Percentiles rank a stretch among this genome's conserved stretches.
Evolutionary conservation across 371 early-diverging fungal species (phyloP).

Genomic region (Mucor velutinosus): DNA sequence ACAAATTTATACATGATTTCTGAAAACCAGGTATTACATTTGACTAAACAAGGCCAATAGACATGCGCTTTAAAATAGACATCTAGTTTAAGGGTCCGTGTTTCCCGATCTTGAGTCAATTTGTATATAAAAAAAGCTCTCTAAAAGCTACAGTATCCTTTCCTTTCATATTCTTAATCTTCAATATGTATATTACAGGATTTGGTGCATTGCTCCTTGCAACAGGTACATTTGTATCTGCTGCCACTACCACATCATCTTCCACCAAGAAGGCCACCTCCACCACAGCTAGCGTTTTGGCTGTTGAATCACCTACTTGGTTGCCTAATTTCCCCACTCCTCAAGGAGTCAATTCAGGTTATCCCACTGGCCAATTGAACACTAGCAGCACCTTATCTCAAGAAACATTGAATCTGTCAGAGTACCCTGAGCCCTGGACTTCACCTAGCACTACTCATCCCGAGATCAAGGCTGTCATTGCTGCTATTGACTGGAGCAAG

Average conservation of each 20-base stretch:
- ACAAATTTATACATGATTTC: background rate
- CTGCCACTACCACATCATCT: slow-evolving; percentile 20
- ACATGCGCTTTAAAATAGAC: slow-evolving; percentile 2
- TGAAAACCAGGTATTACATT: background rate
- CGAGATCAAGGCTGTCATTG: slow-evolving; percentile 42
- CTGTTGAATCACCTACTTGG: slow-evolving; percentile 48
- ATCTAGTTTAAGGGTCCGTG: background rate
- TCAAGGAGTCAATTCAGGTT: slow-evolving; percentile 31
- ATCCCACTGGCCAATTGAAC: slow-evolving; percentile 35
- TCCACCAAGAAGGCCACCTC: slow-evolving; percentile 1
- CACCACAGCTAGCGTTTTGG: slow-evolving; percentile 23
- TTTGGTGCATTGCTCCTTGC: slow-evolving; percentile 30
- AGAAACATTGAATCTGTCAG: slow-evolving; percentile 21
- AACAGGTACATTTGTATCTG: slow-evolving; percentile 30
- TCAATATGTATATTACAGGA: slow-evolving; percentile 24
- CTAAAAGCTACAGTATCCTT: background rate
- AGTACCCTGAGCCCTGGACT: slow-evolving; percentile 46
- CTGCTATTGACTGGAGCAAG: slow-evolving; percentile 47
- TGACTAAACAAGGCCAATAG: background rate
- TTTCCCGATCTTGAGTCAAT: background rate
- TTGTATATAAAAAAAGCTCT: background rate
- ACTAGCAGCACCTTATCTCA: slow-evolving; percentile 24
- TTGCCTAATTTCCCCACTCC: slow-evolving; percentile 35
- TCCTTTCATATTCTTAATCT: background rate
- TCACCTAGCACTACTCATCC: slow-evolving; percentile 30